Percentiles rank a stretch among this genome's conserved stretches.
Conservation (phyloP, 371 early-diverging fungal genomes). For the Dichotomocladium elegans region DNA sequence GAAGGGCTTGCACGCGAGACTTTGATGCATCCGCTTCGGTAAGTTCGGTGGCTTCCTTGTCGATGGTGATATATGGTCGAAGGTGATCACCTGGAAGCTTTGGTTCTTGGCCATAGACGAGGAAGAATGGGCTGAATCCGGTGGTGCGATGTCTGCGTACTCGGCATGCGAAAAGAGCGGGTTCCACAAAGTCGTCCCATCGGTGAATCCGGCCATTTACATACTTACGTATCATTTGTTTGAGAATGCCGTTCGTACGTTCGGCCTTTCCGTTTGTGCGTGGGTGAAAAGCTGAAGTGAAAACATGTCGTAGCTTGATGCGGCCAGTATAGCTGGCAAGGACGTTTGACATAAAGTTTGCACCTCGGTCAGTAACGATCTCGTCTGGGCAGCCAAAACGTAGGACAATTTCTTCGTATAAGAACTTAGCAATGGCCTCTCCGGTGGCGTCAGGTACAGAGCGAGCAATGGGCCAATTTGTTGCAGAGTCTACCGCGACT, state of each 20-base stretch:
- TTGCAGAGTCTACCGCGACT: slow-evolving; percentile 34
- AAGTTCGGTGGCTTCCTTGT: too few species aligned
- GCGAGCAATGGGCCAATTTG: slow-evolving; percentile 35
- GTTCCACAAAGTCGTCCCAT: slow-evolving; percentile 6
- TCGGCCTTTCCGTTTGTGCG: slow-evolving; percentile 21
- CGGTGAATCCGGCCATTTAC: neutral
- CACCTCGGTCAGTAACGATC: slow-evolving; percentile 19
- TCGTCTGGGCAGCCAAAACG: slow-evolving; percentile 25
- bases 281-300: slow-evolving; percentile 19
- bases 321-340: neutral
- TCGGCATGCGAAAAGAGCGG: slow-evolving; percentile 13
- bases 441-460: slow-evolving; percentile 27
- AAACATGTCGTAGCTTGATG: slow-evolving; percentile 7
- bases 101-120: neutral
- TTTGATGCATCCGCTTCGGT: too few species aligned
- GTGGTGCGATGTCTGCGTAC: slow-evolving; percentile 7
- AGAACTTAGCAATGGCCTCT: slow-evolving; percentile 9
- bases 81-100: neutral
- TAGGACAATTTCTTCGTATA: slow-evolving; percentile 28
- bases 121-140: slow-evolving; percentile 8
- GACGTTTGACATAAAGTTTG: slow-evolving; percentile 13
- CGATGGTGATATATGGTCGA: neutral
- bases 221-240: slow-evolving; percentile 3
- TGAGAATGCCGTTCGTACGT: slow-evolving; percentile 9
- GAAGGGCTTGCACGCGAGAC: too few species aligned